These are phyloP conservation scores for Globisporangium ultimum DNA, from an alignment of 352 stramenopile genomes.

Conservation along the genomic window DNA sequence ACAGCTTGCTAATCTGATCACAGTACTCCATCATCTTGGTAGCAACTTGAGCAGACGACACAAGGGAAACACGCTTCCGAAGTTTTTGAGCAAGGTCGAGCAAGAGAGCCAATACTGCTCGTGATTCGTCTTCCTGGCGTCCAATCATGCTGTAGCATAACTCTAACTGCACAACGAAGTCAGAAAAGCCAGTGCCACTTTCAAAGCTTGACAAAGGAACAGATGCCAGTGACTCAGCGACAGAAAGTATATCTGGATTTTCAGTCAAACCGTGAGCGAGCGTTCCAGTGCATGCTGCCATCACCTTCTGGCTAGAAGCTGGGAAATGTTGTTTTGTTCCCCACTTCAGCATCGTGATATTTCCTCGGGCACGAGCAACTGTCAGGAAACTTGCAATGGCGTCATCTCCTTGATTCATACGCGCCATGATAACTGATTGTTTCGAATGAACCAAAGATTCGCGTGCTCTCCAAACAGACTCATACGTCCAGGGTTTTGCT, in stretches of 20 bases:
- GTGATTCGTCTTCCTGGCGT: slow-evolving; percentile 12
- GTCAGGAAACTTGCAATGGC: neutral
- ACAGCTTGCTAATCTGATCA: slow-evolving; percentile 28
- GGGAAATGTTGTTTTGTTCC: neutral
- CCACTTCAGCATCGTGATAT: slow-evolving; percentile 10
- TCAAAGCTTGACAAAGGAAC: slow-evolving; percentile 7
- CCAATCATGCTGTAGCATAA: slow-evolving; percentile 9
- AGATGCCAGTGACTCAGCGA: slow-evolving; percentile 5
- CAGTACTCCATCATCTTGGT: slow-evolving; percentile 18
- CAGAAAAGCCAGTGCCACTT: neutral
- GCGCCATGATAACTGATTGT: neutral
- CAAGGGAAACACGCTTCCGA: neutral
- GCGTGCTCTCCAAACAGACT: slow-evolving; percentile 1
- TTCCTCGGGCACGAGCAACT: slow-evolving; percentile 1
- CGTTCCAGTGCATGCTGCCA: neutral
- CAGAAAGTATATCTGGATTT: slow-evolving; percentile 1
- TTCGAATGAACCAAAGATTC: neutral
- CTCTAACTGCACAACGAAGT: slow-evolving; percentile 7
- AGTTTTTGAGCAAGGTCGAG: slow-evolving; percentile 7
- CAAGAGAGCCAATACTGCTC: slow-evolving; percentile 9
- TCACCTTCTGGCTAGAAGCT: neutral
- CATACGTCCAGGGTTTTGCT: neutral
- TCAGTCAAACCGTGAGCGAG: neutral
- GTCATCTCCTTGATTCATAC: neutral
- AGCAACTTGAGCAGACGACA: neutral